phyloP scores from a whole-genome alignment of 345 rosid species.

The Psidium guajava region DNA sequence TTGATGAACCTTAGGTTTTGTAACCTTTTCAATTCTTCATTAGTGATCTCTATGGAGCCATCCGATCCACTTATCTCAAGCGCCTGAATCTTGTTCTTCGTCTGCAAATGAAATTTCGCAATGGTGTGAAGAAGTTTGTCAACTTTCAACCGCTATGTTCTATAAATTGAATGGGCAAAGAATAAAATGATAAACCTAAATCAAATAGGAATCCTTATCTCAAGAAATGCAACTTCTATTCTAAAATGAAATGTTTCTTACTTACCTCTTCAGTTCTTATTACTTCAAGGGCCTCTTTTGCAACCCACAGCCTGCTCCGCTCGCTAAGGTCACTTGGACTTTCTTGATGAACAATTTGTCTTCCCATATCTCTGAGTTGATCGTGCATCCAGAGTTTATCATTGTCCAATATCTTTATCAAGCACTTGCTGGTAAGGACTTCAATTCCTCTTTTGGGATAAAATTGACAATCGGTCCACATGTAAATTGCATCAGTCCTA shows the following conservation, averaged over 20 bases:
- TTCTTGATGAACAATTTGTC: background rate
- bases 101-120: too few relatives aligned
- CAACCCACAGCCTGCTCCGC: background rate
- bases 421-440: background rate
- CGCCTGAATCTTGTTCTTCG: too few relatives aligned
- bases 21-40: background rate
- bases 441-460: background rate
- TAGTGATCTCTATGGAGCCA: too few relatives aligned
- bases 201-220: accelerated
- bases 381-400: background rate
- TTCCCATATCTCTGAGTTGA: background rate
- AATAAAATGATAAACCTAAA: background rate
- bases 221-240: accelerated
- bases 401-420: background rate
- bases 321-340: background rate
- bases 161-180: background rate
- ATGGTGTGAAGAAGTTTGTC: background rate
- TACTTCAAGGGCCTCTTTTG: background rate
- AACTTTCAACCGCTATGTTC: background rate
- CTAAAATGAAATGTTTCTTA: background rate
- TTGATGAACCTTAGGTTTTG: background rate
- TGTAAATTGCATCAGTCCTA: background rate
- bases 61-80: too few relatives aligned
- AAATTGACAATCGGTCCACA: background rate
- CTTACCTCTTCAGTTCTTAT: background rate